These are phyloP conservation scores for Citrus inodora DNA, from an alignment of 345 rosid species.

Conservation along the genomic window DNA sequence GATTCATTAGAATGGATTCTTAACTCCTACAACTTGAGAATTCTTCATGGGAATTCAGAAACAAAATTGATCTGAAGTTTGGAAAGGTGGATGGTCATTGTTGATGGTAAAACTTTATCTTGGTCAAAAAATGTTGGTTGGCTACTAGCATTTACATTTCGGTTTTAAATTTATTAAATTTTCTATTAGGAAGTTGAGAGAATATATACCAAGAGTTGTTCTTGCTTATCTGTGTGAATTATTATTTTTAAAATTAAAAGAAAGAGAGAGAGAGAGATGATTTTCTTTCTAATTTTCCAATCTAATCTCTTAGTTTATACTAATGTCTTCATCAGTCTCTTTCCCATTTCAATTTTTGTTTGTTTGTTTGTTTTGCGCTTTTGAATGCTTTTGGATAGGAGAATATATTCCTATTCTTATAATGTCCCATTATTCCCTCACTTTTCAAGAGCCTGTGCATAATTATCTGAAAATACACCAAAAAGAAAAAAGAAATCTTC, in stretches of 20 bases:
- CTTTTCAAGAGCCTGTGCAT: neutral
- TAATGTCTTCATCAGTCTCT: neutral
- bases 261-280: neutral
- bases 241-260: neutral
- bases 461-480: constrained; percentile 1
- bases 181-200: neutral
- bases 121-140: neutral
- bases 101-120: neutral
- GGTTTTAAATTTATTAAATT: neutral
- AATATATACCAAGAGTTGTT: neutral
- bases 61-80: neutral
- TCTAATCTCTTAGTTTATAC: neutral
- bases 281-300: neutral
- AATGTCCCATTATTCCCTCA: neutral
- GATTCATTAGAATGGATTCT: neutral
- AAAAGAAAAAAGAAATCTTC: neutral
- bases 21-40: neutral
- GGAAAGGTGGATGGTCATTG: neutral
- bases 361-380: neutral
- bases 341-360: neutral
- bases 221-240: neutral
- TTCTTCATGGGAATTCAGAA: neutral
- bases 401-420: constrained; percentile 1
- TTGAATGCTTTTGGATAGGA: neutral
- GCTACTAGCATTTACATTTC: neutral